Conservation (phyloP, 805 yeast genomes). For the Saturnispora zaruensis region DNA sequence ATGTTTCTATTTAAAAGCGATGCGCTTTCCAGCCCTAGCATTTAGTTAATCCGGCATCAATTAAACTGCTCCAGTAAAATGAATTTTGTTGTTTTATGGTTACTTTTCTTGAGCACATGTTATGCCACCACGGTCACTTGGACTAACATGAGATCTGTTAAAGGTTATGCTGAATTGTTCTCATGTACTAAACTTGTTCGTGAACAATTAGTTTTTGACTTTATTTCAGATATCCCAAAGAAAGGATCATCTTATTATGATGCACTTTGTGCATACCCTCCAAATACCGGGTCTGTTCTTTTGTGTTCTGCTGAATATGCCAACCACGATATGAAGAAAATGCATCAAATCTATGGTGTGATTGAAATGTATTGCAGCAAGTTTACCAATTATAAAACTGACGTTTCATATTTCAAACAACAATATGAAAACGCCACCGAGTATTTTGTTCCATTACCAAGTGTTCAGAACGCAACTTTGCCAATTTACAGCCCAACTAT, state of each 20-base stretch:
- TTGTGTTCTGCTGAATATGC: constrained; percentile 10
- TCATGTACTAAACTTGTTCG: background rate
- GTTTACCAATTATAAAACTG: background rate
- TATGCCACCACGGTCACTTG: background rate
- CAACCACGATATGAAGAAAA: constrained; percentile 1
- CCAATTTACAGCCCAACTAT: background rate
- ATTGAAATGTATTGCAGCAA: background rate
- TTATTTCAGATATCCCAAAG: background rate
- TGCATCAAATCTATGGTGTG: background rate
- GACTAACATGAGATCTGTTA: background rate
- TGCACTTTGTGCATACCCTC: constrained; percentile 15
- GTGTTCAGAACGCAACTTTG: background rate
- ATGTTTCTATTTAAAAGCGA: background rate
- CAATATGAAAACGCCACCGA: constrained; percentile 27
- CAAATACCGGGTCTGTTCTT: constrained; percentile 14
- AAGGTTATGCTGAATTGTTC: background rate
- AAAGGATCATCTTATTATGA: constrained; percentile 1
- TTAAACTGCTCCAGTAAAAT: background rate
- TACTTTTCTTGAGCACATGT: background rate
- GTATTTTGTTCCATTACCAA: constrained; percentile 5
- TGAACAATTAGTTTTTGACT: background rate
- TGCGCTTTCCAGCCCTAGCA: background rate
- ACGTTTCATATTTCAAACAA: background rate
- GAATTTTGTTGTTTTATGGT: background rate
- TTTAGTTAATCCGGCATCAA: background rate